These are phyloP conservation scores for Acanthamoeba castellanii DNA, from an alignment of 208 protist genomes.

Conservation along the genomic window DNA sequence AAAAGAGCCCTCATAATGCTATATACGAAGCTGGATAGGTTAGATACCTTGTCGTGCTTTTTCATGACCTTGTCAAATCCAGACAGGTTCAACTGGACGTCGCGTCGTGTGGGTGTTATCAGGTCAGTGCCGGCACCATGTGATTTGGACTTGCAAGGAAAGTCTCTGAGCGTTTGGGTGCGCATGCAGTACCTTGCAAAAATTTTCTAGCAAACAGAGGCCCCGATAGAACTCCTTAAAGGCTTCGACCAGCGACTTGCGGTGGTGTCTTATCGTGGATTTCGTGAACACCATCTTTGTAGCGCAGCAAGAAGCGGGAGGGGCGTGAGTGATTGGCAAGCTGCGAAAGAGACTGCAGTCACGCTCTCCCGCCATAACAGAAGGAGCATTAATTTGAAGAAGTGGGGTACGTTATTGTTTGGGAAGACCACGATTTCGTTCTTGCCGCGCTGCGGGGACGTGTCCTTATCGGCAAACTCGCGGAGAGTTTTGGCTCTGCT, in stretches of 20 bases:
- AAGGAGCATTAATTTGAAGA: no score
- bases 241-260: not conserved
- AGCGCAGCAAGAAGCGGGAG: not conserved
- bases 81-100: not conserved
- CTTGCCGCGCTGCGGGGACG: not conserved
- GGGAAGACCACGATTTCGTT: not conserved
- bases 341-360: not conserved
- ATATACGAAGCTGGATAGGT: not conserved
- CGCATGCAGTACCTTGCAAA: not conserved
- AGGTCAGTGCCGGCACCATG: not conserved
- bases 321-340: not conserved
- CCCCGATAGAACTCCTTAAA: conserved; percentile 30
- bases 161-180: no score
- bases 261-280: not conserved
- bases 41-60: conserved; percentile 26
- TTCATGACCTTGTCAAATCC: conserved; percentile 33
- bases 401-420: not conserved
- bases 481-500: not conserved
- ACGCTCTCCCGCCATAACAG: no score
- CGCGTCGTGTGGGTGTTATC: not conserved
- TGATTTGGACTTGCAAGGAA: no score
- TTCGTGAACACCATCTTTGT: not conserved
- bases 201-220: not conserved
- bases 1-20: not conserved
- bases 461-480: not conserved